Conservation (phyloP, 495 filamentous ascomycete species). For the Terfezia claveryi region DNA sequence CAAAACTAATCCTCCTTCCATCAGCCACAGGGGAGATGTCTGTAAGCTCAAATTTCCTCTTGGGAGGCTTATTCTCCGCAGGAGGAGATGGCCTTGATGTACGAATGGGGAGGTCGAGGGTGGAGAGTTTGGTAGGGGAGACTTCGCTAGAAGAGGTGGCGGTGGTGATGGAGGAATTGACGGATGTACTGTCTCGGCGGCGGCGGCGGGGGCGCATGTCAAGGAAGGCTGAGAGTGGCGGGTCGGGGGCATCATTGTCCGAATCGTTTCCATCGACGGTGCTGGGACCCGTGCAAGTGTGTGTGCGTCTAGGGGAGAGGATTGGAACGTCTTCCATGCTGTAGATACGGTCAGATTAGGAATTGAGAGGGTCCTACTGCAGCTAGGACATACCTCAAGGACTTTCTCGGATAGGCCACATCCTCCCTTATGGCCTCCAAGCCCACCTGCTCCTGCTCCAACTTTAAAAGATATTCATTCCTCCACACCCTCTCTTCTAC, state of each 20-base stretch:
- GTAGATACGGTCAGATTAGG: no score
- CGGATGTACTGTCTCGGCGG: conserved; percentile 6
- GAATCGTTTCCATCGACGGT: no score
- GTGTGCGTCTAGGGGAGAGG: neutral
- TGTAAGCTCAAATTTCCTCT: neutral
- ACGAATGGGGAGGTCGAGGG: neutral
- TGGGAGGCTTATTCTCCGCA: neutral
- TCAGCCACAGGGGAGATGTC: neutral
- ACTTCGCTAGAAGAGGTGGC: conserved; percentile 1
- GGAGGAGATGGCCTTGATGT: neutral
- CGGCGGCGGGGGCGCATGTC: conserved; percentile 13
- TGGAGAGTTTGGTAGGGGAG: neutral
- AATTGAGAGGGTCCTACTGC: no score
- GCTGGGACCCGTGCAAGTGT: no score
- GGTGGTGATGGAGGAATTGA: conserved; percentile 1
- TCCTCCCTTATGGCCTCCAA: neutral
- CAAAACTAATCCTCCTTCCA: neutral
- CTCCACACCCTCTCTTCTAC: neutral
- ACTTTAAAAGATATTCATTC: neutral
- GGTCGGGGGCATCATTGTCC: no score
- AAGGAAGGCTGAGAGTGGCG: neutral
- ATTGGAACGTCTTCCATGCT: neutral
- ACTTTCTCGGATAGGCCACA: neutral
- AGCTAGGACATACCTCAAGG: neutral
- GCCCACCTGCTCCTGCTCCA: neutral